A percentile compares a stretch with the other conserved stretches of the same genome.
Evolutionary conservation across 345 rosid genomes (phyloP).

Genomic region (Camelina neglecta): DNA sequence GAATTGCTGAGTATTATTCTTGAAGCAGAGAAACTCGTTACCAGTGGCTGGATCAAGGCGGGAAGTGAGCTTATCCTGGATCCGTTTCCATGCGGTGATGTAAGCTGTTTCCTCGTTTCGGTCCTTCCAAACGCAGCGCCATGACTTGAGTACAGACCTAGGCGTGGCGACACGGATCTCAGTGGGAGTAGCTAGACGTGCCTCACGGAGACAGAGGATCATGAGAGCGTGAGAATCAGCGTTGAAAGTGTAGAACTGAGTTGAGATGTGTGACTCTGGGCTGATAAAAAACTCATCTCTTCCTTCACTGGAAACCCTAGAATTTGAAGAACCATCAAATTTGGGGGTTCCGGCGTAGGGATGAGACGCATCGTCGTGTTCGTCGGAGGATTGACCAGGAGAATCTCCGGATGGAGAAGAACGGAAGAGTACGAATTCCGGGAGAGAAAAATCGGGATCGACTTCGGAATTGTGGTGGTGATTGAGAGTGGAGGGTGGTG

Average conservation of each 20-base stretch:
- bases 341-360: conserved; percentile 37
- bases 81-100: conserved; percentile 96
- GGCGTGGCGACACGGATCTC: conserved; percentile 97
- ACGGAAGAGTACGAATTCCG: conserved; percentile 81
- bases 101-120: conserved; percentile 99
- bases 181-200: conserved; percentile 75
- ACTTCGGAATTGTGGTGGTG: conserved; percentile 48
- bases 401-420: conserved; percentile 69
- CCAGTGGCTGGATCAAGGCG: conserved; percentile 73
- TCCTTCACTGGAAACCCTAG: conserved; percentile 42
- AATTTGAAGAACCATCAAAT: conserved; percentile 37
- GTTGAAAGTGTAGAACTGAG: conserved; percentile 98
- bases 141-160: conserved; percentile 73
- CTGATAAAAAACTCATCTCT: conserved; percentile 50
- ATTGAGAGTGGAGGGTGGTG: conserved; percentile 56
- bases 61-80: conserved; percentile 89
- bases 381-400: conserved; percentile 58
- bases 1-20: conserved; percentile 83
- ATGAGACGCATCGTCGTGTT: conserved; percentile 53
- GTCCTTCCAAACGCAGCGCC: conserved; percentile 99
- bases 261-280: conserved; percentile 86
- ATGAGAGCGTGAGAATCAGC: conserved; percentile 91
- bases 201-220: conserved; percentile 90
- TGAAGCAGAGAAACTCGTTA: conserved; percentile 87
- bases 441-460: conserved; percentile 58